Evolutionary conservation across 805 yeast species (phyloP).

Genomic region (Saccharomycopsis synnaedendra): DNA sequence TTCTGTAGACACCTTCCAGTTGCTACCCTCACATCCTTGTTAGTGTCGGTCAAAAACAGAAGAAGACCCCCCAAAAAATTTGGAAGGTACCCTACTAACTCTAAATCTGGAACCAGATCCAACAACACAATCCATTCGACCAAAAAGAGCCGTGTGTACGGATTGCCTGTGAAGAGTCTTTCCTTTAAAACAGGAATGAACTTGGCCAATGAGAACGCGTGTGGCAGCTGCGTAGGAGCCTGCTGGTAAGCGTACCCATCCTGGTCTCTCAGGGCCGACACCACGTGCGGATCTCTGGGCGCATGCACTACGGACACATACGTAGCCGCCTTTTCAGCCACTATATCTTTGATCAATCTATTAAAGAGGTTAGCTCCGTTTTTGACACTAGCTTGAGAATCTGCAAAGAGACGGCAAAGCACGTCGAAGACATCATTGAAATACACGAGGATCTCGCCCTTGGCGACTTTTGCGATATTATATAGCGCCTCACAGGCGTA

Average conservation of each 20-base stretch:
- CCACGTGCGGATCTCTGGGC: constrained; percentile 25
- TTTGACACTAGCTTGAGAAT: constrained; percentile 81
- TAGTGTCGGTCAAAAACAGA: constrained; percentile 69
- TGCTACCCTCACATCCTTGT: constrained; percentile 77
- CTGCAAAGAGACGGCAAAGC: constrained; percentile 80
- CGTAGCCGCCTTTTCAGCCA: constrained; percentile 85
- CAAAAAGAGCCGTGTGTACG: constrained; percentile 81
- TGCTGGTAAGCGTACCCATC: constrained; percentile 46
- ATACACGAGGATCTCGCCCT: constrained; percentile 84
- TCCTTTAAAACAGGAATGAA: constrained; percentile 89
- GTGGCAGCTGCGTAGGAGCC: constrained; percentile 42
- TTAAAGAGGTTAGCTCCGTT: constrained; percentile 93
- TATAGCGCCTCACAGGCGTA: constrained; percentile 95
- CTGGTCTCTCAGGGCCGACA: constrained; percentile 36
- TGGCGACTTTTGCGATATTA: constrained; percentile 91
- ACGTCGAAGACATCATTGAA: constrained; percentile 95
- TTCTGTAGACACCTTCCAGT: constrained; percentile 69
- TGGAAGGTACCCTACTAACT: constrained; percentile 77
- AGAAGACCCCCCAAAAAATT: constrained; percentile 79
- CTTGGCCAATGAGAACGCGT: constrained; percentile 73
- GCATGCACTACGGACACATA: constrained; percentile 64
- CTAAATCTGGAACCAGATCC: constrained; percentile 87
- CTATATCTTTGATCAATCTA: constrained; percentile 84
- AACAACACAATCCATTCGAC: constrained; percentile 91
- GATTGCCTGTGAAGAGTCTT: constrained; percentile 84